Evolutionary conservation across 495 filamentous ascomycete species (phyloP), one percentile per base, ranked within the genome.

Genomic region (Lasiosphaeria ovina): DNA sequence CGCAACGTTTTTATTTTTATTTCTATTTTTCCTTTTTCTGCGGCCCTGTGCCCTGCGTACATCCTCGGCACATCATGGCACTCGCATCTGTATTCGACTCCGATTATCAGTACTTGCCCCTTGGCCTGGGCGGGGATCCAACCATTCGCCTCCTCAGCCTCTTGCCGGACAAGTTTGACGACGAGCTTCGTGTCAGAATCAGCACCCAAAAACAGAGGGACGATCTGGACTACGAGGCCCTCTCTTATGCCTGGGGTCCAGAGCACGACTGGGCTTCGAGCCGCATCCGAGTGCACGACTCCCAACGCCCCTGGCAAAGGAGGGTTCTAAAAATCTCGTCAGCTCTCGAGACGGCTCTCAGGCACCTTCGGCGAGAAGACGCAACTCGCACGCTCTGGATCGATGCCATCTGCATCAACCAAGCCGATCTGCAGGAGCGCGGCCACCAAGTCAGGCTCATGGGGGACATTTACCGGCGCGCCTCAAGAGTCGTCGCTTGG

Each of bases 401-500:
- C 16, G 54, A 57, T 17, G 54, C 54, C n/a, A n/a, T n/a, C n/a
- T n/a, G n/a, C n/a, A n/a, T n/a, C n/a, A n/a, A n/a, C n/a, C n/a
- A n/a, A n/a, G n/a, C 38, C 38, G 38, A 38, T 57, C 14, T 57
- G 54, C 54, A 57, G 14, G 54, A 57, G 54, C 54, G 35, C 2
- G 38, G n/a, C 6, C 12, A 8, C 32, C 54, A 57, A 32, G 54
- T 57, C 3, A 10, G 44, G 31, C n/a, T 31, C 10, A 57, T 57
- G 54, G 54, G 54, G 2, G 54, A 47, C 17, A 57, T 57, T 16
- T 57, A 57, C 32, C 40, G 54, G n/a, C 9, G 40, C 16, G 38
- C 38, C 38, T 40, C 12, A 40, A 40, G 38, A 40, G 38, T 40
- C 38, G 38, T 40, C 38, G 38, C 38, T 40, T 40, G 38, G 38